phyloP scores from a whole-genome alignment of 164 flowering plant species.

The Dillenia turbinata region DNA sequence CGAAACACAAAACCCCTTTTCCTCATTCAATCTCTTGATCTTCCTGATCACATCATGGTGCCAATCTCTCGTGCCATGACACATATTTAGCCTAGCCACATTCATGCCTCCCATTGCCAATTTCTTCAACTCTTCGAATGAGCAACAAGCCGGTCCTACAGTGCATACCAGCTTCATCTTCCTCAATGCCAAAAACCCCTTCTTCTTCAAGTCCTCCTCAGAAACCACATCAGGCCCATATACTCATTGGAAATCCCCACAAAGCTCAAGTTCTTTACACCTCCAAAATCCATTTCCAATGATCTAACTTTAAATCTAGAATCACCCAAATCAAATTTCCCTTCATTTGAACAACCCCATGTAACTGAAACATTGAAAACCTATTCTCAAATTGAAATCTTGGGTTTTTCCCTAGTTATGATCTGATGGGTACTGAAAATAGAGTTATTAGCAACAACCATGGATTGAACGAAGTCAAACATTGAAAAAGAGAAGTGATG shows the following conservation, averaged over 20 bases:
- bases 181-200: slow-evolving; percentile 76
- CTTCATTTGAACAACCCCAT: slow-evolving; percentile 4
- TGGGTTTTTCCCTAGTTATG: slow-evolving; percentile 10
- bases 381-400: slow-evolving; percentile 5
- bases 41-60: slow-evolving; percentile 64
- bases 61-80: slow-evolving; percentile 77
- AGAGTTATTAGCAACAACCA: slow-evolving; percentile 29
- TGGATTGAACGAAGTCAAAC: slow-evolving; percentile 3
- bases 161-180: slow-evolving; percentile 90
- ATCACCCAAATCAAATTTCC: slow-evolving; percentile 8
- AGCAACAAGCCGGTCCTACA: slow-evolving; percentile 69
- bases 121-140: slow-evolving; percentile 52
- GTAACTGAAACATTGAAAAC: slow-evolving; percentile 10
- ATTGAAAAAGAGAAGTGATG: no score
- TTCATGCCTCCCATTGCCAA: slow-evolving; percentile 77
- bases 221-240: slow-evolving; percentile 54
- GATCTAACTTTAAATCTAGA: slow-evolving; percentile 13
- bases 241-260: slow-evolving; percentile 2
- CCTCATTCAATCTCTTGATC: slow-evolving; percentile 66
- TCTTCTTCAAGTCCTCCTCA: slow-evolving; percentile 60
- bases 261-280: slow-evolving; percentile 4
- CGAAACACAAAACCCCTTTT: slow-evolving; percentile 69
- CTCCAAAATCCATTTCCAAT: slow-evolving; percentile 23
- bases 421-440: slow-evolving; percentile 14
- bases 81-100: slow-evolving; percentile 81